Base-by-base conservation (phyloP, 345 rosid species). In the Syzygium oleosum region DNA sequence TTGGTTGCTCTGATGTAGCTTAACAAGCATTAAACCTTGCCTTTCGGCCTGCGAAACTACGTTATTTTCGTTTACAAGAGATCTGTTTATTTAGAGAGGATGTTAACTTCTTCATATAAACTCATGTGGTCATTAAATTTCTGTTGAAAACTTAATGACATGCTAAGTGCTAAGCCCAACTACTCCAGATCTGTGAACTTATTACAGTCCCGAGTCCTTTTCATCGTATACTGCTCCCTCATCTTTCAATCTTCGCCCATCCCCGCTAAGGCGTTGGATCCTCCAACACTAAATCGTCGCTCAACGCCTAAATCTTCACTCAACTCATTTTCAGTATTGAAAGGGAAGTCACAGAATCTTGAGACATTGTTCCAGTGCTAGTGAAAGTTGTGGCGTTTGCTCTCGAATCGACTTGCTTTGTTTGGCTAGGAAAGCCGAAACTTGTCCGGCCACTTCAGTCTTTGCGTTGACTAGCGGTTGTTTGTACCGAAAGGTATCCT, bases 401-500 rank as follows among this genome's bases (percentile, higher is more conserved):
- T n/a, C 88, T 89, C 73, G 89, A 90, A 86, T 41, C 90, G 59
- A 12, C 88, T 52, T 56, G 83, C 88, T 91, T 88, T 86, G 83
- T 90, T 84, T 89, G 87, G 22, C 86, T 90, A 88, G 63, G 91
- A 93, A 89, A 80, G 89, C 92, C 27, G 90, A 87, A 4, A 59
- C 91, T 89, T 87, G 53, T 88, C 89, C 46, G 6, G 13, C 86
- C 85, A 84, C 86, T 85, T 63, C 89, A 87, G 12, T 46, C 68
- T 25, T 86, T 90, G 22, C 85, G 86, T 56, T 86, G 46, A 77
- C 90, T 91, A 89, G 43, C 86, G 16, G 55, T 87, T 12, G 85
- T 91, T 89, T 89, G 96, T 2, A 83, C 85, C 58, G 87, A 88
- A 88, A 91, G 91, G 88, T 91, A 92, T 87, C 88, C 87, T 63